Percentiles rank a stretch among this genome's conserved stretches.
Evolutionary conservation across 2,329 filamentous ascomycete species (phyloP).

Genomic region (Colletotrichum cereale): DNA sequence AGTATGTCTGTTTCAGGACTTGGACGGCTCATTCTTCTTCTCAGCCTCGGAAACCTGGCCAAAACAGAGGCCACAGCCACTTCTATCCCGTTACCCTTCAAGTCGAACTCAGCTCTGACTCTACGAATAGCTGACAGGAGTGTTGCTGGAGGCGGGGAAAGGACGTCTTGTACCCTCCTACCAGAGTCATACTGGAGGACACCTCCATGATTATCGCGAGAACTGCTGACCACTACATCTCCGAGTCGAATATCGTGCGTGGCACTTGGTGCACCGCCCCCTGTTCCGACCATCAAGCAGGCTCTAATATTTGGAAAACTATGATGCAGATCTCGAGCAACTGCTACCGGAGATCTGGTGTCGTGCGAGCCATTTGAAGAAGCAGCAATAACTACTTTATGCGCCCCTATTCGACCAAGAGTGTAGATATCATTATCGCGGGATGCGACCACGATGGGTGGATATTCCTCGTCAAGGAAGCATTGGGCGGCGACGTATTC

Average conservation of each 20-base stretch:
- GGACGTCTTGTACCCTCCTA: constrained; percentile 20
- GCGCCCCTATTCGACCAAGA: constrained; percentile 41
- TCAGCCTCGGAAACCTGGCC: background rate
- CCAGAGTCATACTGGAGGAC: constrained; percentile 40
- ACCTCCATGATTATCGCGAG: background rate
- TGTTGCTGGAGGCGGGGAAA: constrained; percentile 21
- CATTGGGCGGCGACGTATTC: background rate
- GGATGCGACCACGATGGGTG: constrained; percentile 36
- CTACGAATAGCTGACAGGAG: constrained; percentile 4
- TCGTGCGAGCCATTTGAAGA: constrained; percentile 44
- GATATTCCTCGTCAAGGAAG: background rate
- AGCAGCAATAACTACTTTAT: constrained; percentile 46
- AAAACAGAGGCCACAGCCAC: background rate
- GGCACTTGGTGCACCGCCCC: constrained; percentile 1
- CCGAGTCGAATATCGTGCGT: constrained; percentile 31
- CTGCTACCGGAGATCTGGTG: constrained; percentile 42
- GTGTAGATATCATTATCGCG: constrained; percentile 44
- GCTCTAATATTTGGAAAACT: constrained; percentile 17
- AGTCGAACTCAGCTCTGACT: background rate
- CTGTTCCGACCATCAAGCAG: constrained; percentile 13
- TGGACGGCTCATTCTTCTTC: background rate
- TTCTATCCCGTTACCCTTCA: background rate
- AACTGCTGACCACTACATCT: constrained; percentile 31
- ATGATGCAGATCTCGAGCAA: constrained; percentile 2
- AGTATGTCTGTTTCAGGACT: background rate